These are phyloP conservation scores for Trichoderma sp. DNA, from an alignment of 2,329 filamentous ascomycete species.

Conservation along the genomic window DNA sequence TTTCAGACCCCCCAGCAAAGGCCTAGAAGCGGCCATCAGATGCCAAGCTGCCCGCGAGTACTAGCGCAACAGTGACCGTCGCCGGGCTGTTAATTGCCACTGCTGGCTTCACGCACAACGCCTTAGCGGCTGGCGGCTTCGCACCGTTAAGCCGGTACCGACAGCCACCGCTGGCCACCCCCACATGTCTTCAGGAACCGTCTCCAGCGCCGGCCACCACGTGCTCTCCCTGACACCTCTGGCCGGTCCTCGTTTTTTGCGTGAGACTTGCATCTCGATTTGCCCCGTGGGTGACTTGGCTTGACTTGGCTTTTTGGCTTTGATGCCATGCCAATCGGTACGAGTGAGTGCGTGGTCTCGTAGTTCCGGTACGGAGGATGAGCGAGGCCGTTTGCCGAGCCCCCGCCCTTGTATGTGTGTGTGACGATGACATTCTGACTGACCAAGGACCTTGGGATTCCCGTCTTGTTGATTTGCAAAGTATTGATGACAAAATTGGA, in stretches of 20 bases:
- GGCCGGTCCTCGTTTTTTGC: neutral
- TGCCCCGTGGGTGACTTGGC: neutral
- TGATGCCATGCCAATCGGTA: neutral
- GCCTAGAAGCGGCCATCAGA: slow-evolving; percentile 2
- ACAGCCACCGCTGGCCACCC: slow-evolving; percentile 6
- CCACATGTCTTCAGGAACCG: slow-evolving; percentile 18
- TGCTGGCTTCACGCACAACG: neutral
- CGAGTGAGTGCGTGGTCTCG: neutral
- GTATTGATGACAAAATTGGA: neutral
- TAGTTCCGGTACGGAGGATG: neutral
- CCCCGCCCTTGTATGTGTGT: neutral
- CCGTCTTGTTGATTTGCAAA: neutral
- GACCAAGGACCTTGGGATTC: neutral
- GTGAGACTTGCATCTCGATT: neutral
- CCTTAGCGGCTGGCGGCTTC: slow-evolving; percentile 8
- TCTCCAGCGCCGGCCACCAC: slow-evolving; percentile 15
- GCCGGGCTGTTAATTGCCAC: neutral
- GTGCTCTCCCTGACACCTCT: slow-evolving; percentile 17
- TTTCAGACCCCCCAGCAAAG: neutral
- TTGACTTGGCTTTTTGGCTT: neutral
- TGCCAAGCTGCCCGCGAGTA: neutral
- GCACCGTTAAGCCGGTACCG: slow-evolving; percentile 7
- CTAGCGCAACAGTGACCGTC: neutral
- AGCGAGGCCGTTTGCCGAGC: neutral
- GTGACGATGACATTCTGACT: neutral